Evolutionary conservation across 805 yeast species (phyloP).

Genomic region (Zygoascus ofunaensis): DNA sequence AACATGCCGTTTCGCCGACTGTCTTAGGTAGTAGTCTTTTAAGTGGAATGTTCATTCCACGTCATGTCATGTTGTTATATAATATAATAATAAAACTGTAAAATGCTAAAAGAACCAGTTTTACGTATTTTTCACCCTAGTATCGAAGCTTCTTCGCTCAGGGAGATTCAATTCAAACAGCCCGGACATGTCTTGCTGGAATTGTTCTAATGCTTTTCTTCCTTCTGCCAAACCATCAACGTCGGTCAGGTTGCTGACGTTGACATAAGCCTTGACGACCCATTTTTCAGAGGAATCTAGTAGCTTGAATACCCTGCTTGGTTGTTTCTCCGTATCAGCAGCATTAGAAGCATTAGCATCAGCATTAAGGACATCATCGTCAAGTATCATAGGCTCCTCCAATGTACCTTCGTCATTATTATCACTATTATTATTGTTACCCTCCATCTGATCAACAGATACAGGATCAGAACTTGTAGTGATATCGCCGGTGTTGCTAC

Average conservation of each 20-base stretch:
- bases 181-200: conserved; percentile 61
- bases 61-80: too few species aligned
- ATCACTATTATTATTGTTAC: too few species aligned
- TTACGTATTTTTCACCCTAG: conserved; percentile 40
- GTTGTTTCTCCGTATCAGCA: not conserved
- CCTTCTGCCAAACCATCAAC: conserved; percentile 61
- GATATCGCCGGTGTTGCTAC: not conserved
- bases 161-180: conserved; percentile 63
- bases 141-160: conserved; percentile 73
- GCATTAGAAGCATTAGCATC: not conserved
- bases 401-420: not conserved
- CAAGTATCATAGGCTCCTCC: conserved; percentile 3
- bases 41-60: too few species aligned
- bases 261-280: conserved; percentile 52
- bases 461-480: not conserved
- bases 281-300: conserved; percentile 25
- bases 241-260: conserved; percentile 65
- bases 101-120: too few species aligned
- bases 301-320: conserved; percentile 13
- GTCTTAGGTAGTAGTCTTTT: too few species aligned
- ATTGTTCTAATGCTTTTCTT: conserved; percentile 47
- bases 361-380: conserved; percentile 3
- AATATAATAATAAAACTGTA: too few species aligned
- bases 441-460: conserved; percentile 17
- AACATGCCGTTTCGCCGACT: too few species aligned